Evolutionary conservation across 2,329 filamentous ascomycete genomes (phyloP).

Genomic region (Helotiales sp.): DNA sequence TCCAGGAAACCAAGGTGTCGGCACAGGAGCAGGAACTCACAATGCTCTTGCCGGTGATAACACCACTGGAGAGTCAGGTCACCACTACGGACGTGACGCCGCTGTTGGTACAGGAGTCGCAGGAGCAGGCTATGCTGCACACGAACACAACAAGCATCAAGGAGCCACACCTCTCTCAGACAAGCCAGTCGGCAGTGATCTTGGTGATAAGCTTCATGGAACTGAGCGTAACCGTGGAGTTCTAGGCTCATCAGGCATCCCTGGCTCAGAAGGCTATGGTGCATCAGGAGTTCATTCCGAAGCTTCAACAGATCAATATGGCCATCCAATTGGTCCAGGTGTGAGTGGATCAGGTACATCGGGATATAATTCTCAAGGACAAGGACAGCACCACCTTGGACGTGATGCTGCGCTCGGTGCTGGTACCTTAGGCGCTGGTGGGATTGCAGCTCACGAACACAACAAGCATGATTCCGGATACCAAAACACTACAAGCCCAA

Average conservation of each 20-base stretch:
- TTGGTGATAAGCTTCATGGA: constrained; percentile 28
- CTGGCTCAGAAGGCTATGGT: constrained; percentile 7
- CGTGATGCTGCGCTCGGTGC: constrained; percentile 11
- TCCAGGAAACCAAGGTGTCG: constrained; percentile 16
- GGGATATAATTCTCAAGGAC: too few relatives aligned
- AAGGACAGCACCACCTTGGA: constrained; percentile 2
- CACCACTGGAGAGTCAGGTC: constrained; percentile 2
- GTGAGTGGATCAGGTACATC: background rate
- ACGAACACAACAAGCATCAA: constrained; percentile 18
- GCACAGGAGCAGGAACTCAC: constrained; percentile 20
- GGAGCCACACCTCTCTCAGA: constrained; percentile 13
- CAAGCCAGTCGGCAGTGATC: constrained; percentile 16
- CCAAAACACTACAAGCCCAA: background rate
- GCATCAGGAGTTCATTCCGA: background rate
- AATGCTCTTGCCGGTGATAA: constrained; percentile 13
- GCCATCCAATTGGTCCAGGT: background rate
- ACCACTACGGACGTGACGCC: constrained; percentile 21
- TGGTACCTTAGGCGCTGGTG: background rate
- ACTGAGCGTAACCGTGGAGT: constrained; percentile 26
- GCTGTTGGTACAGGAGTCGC: constrained; percentile 15
- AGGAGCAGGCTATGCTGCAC: constrained; percentile 15
- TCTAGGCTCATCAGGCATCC: constrained; percentile 13
- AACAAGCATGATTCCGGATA: constrained; percentile 5
- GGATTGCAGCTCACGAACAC: background rate
- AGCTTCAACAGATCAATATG: constrained; percentile 6